These are phyloP conservation scores for Paecilomyces sp. DNA, from an alignment of 2,329 filamentous ascomycete species.

Conservation along the genomic window DNA sequence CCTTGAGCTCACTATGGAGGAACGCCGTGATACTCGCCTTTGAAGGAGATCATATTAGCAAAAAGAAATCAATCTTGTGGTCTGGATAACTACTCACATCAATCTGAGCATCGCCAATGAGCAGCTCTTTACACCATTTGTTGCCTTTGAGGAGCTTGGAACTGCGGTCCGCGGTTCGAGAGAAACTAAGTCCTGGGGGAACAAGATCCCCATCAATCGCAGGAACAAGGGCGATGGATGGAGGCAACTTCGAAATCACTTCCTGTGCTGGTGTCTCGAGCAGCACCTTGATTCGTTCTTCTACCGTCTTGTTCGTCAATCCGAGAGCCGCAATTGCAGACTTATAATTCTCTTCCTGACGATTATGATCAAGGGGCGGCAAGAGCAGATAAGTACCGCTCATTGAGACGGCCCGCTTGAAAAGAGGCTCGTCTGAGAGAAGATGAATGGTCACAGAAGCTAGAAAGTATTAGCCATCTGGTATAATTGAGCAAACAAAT, in stretches of 20 bases:
- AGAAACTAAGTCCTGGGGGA: constrained; percentile 15
- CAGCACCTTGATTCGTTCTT: constrained; percentile 37
- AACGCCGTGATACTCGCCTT: constrained; percentile 24
- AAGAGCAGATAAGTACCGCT: constrained; percentile 39
- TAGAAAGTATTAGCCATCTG: constrained; percentile 7
- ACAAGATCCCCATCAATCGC: constrained; percentile 40
- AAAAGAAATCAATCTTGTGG: constrained; percentile 1
- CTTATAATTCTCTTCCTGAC: constrained; percentile 37
- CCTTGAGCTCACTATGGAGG: constrained; percentile 14
- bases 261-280: constrained; percentile 33
- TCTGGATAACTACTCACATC: constrained; percentile 31
- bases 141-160: constrained; percentile 31
- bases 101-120: constrained; percentile 43
- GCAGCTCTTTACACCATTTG: constrained; percentile 40
- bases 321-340: constrained; percentile 33
- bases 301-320: constrained; percentile 26
- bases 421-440: constrained; percentile 31
- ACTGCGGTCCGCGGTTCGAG: constrained; percentile 12
- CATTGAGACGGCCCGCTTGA: constrained; percentile 36
- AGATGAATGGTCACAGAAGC: constrained; percentile 26
- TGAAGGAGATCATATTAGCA: constrained; percentile 5
- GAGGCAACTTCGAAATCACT: constrained; percentile 34
- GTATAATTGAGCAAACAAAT: background rate
- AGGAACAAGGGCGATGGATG: constrained; percentile 25
- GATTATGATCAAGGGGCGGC: constrained; percentile 28